Percentiles rank a stretch among this genome's conserved stretches.
Conservation (phyloP, 2,329 filamentous ascomycete species). For the Aspergillus ochraceoroseus region DNA sequence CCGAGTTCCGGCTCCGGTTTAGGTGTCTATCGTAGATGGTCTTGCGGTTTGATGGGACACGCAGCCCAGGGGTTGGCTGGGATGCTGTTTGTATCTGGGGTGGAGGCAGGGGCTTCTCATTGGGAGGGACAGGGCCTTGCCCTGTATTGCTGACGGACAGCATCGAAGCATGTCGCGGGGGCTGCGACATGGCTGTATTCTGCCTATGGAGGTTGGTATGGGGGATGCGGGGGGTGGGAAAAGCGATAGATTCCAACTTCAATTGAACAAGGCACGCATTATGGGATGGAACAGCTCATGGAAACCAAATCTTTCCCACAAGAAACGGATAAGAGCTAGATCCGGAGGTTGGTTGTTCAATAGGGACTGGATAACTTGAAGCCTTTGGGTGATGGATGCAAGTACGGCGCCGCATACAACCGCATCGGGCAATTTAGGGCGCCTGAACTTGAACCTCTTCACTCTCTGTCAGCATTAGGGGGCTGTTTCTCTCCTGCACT, state of each 20-base stretch:
- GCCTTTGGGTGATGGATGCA: background rate
- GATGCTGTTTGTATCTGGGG: slow-evolving; percentile 49
- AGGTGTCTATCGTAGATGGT: slow-evolving; percentile 96
- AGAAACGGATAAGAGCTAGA: too few species aligned
- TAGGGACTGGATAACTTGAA: too few species aligned
- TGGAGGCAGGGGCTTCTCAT: slow-evolving; percentile 26
- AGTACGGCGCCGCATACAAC: slow-evolving; percentile 14
- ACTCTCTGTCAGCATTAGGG: too few species aligned
- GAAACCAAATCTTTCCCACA: too few species aligned
- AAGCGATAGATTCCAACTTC: too few species aligned
- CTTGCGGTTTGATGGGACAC: slow-evolving; percentile 88
- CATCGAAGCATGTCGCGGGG: slow-evolving; percentile 31
- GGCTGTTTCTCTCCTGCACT: background rate
- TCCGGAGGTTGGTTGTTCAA: too few species aligned
- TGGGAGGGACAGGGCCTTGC: slow-evolving; percentile 19
- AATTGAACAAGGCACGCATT: too few species aligned
- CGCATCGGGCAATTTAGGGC: slow-evolving; percentile 13
- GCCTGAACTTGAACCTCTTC: background rate
- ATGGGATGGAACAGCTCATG: too few species aligned
- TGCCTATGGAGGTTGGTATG: slow-evolving; percentile 2
- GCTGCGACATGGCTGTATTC: slow-evolving; percentile 27
- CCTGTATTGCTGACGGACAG: slow-evolving; percentile 31
- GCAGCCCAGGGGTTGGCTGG: slow-evolving; percentile 55
- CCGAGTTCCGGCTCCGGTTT: slow-evolving; percentile 80
- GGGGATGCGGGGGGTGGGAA: background rate